Evolutionary conservation across 257 asterid genomes (phyloP), one percentile per base, ranked within the genome.

Genomic region (Jacaranda copaia): DNA sequence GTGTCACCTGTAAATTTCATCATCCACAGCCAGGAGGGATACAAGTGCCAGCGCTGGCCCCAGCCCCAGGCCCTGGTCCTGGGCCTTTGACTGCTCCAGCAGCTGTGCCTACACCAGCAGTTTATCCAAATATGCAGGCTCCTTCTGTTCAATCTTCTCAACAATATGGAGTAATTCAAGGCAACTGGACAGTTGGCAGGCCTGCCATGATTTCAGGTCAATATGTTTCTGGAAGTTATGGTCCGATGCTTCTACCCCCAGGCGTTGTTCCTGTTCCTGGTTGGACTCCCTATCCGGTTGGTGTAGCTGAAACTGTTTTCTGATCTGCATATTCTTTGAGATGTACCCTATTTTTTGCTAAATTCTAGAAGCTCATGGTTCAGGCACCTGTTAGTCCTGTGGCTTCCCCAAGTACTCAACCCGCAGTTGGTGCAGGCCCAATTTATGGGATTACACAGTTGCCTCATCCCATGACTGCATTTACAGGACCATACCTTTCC

Each of bases 11-110:
- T 88, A 96, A 93, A 88, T 96, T 82, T 81, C 97, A 96, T 85
- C 99, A 96, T 77, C 97, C 99, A 72, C 97, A 89, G 87, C 98
- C 93, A 58, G 92, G 90, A 62, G 97, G 93, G 61, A 66, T 83
- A 43, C 93, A 86, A 73, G 51, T 80, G 69, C 80, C 86, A 45
- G 79, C 87, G 45, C 90, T 87, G 55, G 72, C 80, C 8, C 46
- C 46, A 4, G 6, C 46, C 46, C 46, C 32, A 25, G 32, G 32
- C 75, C 87, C 91, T 53, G 89, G 89, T 65, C 87, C 87, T 48
- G 88, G 89, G 65, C 79, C 87, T 63, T 69, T 86, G 84, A 66
- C 89, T 80, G 89, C 82, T 73, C 90, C 91, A 71, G 67, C 90
- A 75, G 80, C 90, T 85, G 70, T 78, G 42, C 91, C 90, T 11